Evolutionary conservation across 1,284 basidiomycete genomes (phyloP), one percentile per base, ranked within the genome.

Genomic region (Trichosporon asahii): DNA sequence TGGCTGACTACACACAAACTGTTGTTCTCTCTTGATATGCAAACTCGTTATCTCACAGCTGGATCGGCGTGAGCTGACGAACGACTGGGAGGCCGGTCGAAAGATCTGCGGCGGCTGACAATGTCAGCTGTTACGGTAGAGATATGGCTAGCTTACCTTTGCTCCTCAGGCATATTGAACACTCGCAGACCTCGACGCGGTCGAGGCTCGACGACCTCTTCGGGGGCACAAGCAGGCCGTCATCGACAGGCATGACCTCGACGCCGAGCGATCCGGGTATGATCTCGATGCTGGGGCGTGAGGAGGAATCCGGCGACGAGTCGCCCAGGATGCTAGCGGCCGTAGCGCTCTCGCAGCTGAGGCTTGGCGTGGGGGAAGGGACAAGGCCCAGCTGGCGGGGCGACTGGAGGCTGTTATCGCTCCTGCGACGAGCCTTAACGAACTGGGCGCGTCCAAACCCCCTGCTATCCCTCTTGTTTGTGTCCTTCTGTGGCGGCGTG

Each of bases 21-120:
- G 57, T 61, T 61, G 57, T 61, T 61, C 57, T 61, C 29, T 61
- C 57, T 61, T 61, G 57, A 31, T 61, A 61, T 61, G 57, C 57
- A 61, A 21, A 33, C 27, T n/a, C 21, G 35, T 21, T 53, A 23
- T 9, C 40, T 53, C 23, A 53, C 49, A 53, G 23, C n/a, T 53
- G 49, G 49, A 53, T 53, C 49, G 49, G 49, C 49, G n/a, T 21
- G 23, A 23, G 49, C 12, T 53, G 49, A 18, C 49, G 49, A 9
- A 53, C 49, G 49, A 23, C n/a, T 2, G 49, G 49, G 9, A 23
- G 49, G 11, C 21, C 23, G 49, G 7, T 23, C 18, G 44, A 14
- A 6, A 12, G 49, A 53, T 53, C 49, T 8, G 49, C 49, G 21
- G 49, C 49, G 9, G 49, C 49, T 53, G 49, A 11, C 2, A 12